These are phyloP conservation scores for Myrica gale DNA, from an alignment of 306 rosid genomes.

Conservation along the genomic window DNA sequence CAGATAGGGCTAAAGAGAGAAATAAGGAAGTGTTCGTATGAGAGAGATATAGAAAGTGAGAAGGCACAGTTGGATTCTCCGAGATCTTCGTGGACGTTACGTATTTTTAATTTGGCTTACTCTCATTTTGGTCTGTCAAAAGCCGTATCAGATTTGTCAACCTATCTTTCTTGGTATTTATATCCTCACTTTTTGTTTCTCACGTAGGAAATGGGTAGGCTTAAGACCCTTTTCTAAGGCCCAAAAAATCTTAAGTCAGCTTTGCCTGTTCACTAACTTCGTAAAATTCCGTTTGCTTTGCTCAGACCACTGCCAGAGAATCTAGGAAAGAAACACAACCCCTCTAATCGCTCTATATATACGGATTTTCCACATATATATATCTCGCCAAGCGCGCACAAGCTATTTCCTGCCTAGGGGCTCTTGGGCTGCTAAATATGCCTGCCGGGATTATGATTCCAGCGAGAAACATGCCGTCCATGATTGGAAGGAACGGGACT, in stretches of 20 bases:
- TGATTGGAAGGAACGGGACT: constrained; percentile 49
- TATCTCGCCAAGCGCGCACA: neutral
- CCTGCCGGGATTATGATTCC: constrained; percentile 62
- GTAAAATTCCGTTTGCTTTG: constrained; percentile 16
- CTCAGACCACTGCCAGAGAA: constrained; percentile 19
- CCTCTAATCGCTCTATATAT: neutral
- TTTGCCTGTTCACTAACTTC: constrained; percentile 3
- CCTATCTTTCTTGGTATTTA: constrained; percentile 18
- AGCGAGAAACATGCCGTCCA: constrained; percentile 51
- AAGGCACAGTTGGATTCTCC: constrained; percentile 39
- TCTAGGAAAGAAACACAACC: neutral
- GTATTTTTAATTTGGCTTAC: constrained; percentile 15
- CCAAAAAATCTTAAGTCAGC: constrained; percentile 16
- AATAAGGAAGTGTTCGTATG: constrained; percentile 24
- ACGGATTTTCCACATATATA: neutral
- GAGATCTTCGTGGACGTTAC: constrained; percentile 52
- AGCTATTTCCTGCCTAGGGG: neutral
- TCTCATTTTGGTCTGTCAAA: constrained; percentile 29
- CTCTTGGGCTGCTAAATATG: constrained; percentile 41
- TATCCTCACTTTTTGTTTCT: constrained; percentile 20
- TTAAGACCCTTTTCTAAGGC: neutral
- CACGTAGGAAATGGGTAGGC: constrained; percentile 11
- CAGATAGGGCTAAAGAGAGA: constrained; percentile 18
- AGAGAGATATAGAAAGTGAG: constrained; percentile 20
- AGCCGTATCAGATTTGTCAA: constrained; percentile 32